Evolutionary conservation across 73 alveolate genomes (phyloP).

Genomic region (Paraurostyla sp.): DNA sequence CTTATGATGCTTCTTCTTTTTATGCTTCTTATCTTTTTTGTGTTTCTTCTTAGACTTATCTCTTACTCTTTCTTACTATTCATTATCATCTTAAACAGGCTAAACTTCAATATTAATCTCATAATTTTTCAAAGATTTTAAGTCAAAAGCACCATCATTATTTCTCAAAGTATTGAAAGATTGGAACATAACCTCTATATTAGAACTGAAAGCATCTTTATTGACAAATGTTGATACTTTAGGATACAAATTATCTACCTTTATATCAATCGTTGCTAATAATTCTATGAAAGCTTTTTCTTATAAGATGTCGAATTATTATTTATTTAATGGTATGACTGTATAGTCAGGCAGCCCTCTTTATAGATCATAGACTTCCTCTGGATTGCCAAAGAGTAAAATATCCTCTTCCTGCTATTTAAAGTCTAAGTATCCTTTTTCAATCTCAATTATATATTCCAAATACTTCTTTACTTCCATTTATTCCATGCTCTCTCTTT

Average conservation of each 20-base stretch:
- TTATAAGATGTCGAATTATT: conserved; percentile 33
- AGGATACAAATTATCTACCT: background rate
- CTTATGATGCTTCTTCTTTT: conserved; percentile 22
- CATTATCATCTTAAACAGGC: background rate
- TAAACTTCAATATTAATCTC: background rate
- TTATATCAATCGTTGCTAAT: conserved; percentile 36
- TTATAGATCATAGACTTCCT: conserved; percentile 16
- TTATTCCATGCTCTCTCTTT: background rate
- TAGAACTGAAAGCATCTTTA: background rate
- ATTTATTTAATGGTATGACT: conserved; percentile 45
- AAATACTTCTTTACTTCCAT: background rate
- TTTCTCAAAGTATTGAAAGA: background rate
- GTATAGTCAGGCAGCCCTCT: conserved; percentile 53
- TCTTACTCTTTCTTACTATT: conserved; percentile 30
- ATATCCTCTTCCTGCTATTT: conserved; percentile 35
- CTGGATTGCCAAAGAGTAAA: conserved; percentile 1
- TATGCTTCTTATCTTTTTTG: conserved; percentile 33
- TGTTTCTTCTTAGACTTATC: background rate
- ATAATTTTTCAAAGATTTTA: background rate
- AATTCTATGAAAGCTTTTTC: conserved; percentile 45
- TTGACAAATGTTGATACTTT: background rate
- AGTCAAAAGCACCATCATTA: background rate
- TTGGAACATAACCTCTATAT: background rate
- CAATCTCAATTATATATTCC: conserved; percentile 1
- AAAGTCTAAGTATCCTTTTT: conserved; percentile 3